A percentile compares a stretch with the other conserved stretches of the same genome.
phyloP scores from a whole-genome alignment of 2,329 filamentous ascomycete genomes.

The Aspergillus persii region DNA sequence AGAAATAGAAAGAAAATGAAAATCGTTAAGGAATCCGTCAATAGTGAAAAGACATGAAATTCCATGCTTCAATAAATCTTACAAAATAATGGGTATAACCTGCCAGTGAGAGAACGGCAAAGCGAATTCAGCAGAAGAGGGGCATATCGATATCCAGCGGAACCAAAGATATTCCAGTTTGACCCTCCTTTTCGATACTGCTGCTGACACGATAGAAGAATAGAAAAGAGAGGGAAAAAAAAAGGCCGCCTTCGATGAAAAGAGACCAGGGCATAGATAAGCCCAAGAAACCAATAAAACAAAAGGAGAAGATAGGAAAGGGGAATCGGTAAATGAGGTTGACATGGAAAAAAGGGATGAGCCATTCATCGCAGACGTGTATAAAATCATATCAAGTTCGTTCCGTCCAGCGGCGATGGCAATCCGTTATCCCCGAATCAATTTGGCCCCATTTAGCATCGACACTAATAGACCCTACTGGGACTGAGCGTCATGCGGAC shows the following conservation, averaged over 20 bases:
- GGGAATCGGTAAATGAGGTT: slow-evolving; percentile 2
- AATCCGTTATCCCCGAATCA: slow-evolving; percentile 5
- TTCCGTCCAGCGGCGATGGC: slow-evolving; percentile 13
- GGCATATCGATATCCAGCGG: background rate
- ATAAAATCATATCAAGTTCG: slow-evolving; percentile 10
- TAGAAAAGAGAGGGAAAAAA: background rate
- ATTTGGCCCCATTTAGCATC: slow-evolving; percentile 2
- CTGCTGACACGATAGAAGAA: background rate
- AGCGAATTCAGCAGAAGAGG: slow-evolving; percentile 2
- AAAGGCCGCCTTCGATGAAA: background rate
- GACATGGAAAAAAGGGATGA: slow-evolving; percentile 2
- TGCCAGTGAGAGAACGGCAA: slow-evolving; percentile 4
- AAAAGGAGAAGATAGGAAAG: slow-evolving; percentile 1
- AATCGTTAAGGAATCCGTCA: slow-evolving; percentile 6
- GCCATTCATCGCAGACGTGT: slow-evolving; percentile 22
- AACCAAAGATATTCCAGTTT: background rate
- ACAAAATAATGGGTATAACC: slow-evolving; percentile 9
- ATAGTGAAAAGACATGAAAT: background rate
- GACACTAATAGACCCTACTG: slow-evolving; percentile 10
- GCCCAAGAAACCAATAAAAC: slow-evolving; percentile 1
- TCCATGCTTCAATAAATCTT: slow-evolving; percentile 1
- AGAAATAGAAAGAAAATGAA: slow-evolving; percentile 1
- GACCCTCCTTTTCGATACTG: background rate
- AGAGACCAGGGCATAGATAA: too few relatives aligned
- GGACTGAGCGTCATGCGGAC: slow-evolving; percentile 45